Evolutionary conservation across 2,329 filamentous ascomycete genomes (phyloP).

Genomic region (Lachnellula occidentalis): DNA sequence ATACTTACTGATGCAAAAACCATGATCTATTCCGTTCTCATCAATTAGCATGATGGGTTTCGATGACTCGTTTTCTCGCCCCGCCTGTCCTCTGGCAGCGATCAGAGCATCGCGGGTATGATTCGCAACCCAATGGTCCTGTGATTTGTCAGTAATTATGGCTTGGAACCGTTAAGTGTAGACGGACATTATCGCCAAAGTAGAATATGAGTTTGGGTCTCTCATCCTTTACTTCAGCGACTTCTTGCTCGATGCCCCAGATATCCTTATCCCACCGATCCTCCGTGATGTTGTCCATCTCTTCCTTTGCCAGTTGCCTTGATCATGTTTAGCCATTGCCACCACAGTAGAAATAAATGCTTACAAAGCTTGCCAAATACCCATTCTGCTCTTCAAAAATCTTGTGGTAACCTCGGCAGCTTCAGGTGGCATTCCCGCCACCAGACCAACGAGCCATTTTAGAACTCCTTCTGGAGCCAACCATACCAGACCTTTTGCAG

Average conservation of each 20-base stretch:
- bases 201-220: conserved; percentile 52
- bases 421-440: conserved; percentile 44
- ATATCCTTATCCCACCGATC: conserved; percentile 55
- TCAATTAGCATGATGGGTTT: conserved; percentile 49
- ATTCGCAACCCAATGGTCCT: conserved; percentile 58
- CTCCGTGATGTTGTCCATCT: conserved; percentile 53
- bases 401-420: conserved; percentile 45
- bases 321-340: neutral
- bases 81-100: conserved; percentile 33
- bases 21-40: conserved; percentile 51
- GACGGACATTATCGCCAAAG: conserved; percentile 44
- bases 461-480: conserved; percentile 38
- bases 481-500: conserved; percentile 34
- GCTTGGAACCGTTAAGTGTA: neutral
- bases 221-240: conserved; percentile 12
- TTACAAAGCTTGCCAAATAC: conserved; percentile 52
- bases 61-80: conserved; percentile 24
- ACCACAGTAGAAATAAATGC: conserved; percentile 1
- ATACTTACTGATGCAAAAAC: conserved; percentile 52
- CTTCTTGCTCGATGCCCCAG: conserved; percentile 44
- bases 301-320: conserved; percentile 50
- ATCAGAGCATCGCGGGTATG: conserved; percentile 53
- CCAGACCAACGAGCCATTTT: conserved; percentile 37
- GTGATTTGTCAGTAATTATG: neutral
- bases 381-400: conserved; percentile 52